Base-by-base conservation (phyloP, 352 stramenopile genomes). In the Globisporangium parvum region DNA sequence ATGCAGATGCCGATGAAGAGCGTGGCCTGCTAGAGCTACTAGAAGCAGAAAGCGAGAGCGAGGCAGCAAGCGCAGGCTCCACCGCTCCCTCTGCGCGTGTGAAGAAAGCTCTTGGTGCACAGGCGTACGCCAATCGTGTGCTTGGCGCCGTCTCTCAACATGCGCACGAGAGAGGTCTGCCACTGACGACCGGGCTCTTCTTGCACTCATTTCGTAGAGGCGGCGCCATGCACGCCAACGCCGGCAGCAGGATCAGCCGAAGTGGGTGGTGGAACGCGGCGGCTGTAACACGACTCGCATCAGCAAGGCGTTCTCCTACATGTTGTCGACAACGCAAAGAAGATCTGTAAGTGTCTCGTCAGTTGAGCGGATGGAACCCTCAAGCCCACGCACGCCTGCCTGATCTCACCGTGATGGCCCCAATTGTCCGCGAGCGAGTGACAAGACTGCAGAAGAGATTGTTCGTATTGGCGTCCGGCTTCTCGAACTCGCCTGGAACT, bases 51-150 rank as follows among this genome's bases (percentile, higher is more conserved):
- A 3, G 17, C 23, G 41, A 31, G 51, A 35, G 10, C 31, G 39
- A 1, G n/a, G 37, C 17, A 24, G 33, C 0, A 21, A 31, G 14
- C 44, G 26, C 6, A 37, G 40, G 21, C 23, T 2, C 0, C n/a
- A 6, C 11, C n/a, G 17, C n/a, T n/a, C n/a, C n/a, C n/a, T n/a
- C n/a, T n/a, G n/a, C n/a, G n/a, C n/a, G n/a, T n/a, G n/a, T n/a
- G n/a, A 47, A 21, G 1, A 21, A 21, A 24, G 41, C 28, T 20
- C 45, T 45, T 20, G 57, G 33, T 37, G 53, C 49, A 21, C 59
- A 66, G 28, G 60, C 60, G 26, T 66, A 59, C 12, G 44, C 59
- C 11, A 62, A 66, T 21, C 24, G 53, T 18, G 21, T 62, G 12
- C 39, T 66, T 15, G 35, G 10, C 20, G 45, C 15, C 21, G 28